Evolutionary conservation across 441 rosid genomes (phyloP), one percentile per base, ranked within the genome.

Genomic region (Oxalis stricta): DNA sequence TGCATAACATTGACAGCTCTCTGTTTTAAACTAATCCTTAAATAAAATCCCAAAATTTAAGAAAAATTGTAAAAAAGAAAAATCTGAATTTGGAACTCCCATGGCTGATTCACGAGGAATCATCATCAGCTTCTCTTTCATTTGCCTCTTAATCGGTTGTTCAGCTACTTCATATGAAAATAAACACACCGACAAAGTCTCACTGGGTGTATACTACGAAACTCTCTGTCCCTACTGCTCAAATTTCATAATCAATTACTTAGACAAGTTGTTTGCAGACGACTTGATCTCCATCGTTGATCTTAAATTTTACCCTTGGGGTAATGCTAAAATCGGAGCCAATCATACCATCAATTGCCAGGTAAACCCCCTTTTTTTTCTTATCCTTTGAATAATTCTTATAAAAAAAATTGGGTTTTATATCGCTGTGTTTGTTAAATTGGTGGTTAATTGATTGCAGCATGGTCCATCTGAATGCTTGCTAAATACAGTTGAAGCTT

Each of bases 401-500:
- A n/a, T n/a, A n/a, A n/a, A n/a, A n/a, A n/a, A n/a, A n/a, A n/a
- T n/a, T n/a, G n/a, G n/a, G n/a, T n/a, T n/a, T n/a, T n/a, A n/a
- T 23, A 14, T 4, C n/a, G 14, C 0, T 0, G 28, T 41, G 33
- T 0, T 18, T 14, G 18, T 0, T 12, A 5, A 7, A 12, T 28
- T 0, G 5, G 2, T 18, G 8, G 21, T 34, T 44, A 23, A 6
- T 26, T 26, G 2, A 11, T 60, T 63, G 71, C 81, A 80, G 96
- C 98, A 85, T 14, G 98, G 96, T 22, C 77, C 75, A 1, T 53
- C 21, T 23, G 96, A 89, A 49, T 89, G 98, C 65, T 54, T 80
- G 4, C 66, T 89, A 64, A 77, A 85, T 61, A 80, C 92, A 0
- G 75, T 89, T 33, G 96, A 89, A 61, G 96, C 94, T 10, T 89